Base-by-base conservation (phyloP, 106 monocot genomes). In the Phalaenopsis equestris region DNA sequence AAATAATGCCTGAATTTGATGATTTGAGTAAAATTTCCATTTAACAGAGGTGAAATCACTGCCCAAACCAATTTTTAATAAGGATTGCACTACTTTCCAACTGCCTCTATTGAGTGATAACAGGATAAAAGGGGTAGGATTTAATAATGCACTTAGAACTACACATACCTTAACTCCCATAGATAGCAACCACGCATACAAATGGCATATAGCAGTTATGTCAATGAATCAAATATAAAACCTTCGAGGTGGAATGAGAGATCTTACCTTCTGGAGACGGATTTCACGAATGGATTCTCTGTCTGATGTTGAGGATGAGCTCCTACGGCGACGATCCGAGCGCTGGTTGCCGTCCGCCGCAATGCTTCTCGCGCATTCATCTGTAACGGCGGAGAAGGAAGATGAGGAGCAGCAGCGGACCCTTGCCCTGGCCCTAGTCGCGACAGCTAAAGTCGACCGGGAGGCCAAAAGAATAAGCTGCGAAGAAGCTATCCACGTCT, bases 191-290 rank as follows among this genome's bases (percentile, higher is more conserved):
- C n/a, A 37, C 38, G 56, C 3, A 17, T n/a, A 23, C 41, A 42
- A 67, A 19, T 9, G 8, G 5, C 58, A 18, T 10, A 41, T 3
- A 70, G 48, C 6, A 48, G 11, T 48, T 48, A 67, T 8, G 4
- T 68, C 5, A 4, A 68, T 46, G 9, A 8, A n/a, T 17, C 17
- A 61, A 19, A 61, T 21, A 61, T 14, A 61, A 61, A 61, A 36
- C 23, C 6, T 24, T 7, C n/a, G 39, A 23, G 8, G 15, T 41
- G 73, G 17, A 36, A 52, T 52, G 12, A 52, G 7, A 48, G 52
- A 14, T 52, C 14, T 39, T 75, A n/a, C 93, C 91, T 94, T 94
- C 77, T 94, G 86, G 9, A 94, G 85, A 77, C 93, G 91, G 80
- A 94, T 88, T 67, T 84, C 84, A 21, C 93, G 91, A 41, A 94